Evolutionary conservation across 331 rosid species (phyloP).

Genomic region (Rhamnella rubrinervis): DNA sequence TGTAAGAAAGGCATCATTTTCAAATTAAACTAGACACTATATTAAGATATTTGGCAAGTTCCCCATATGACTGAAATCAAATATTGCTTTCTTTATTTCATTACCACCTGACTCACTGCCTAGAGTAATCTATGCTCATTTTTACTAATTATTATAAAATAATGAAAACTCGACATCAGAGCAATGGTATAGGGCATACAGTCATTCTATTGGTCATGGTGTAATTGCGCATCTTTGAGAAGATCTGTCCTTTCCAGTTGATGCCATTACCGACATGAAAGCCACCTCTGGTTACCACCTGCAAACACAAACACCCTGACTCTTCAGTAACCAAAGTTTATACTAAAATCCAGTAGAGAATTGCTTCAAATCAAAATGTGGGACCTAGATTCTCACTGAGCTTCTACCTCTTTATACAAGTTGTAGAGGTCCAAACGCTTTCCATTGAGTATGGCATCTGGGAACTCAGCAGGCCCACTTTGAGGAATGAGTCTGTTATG

Average conservation of each 20-base stretch:
- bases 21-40: too few relatives aligned
- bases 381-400: neutral
- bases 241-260: slow-evolving; percentile 99
- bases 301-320: slow-evolving; percentile 23
- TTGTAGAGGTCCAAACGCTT: slow-evolving; percentile 97
- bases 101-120: neutral
- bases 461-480: slow-evolving; percentile 89
- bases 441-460: slow-evolving; percentile 98
- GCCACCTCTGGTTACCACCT: slow-evolving; percentile 99
- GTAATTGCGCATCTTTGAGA: slow-evolving; percentile 97
- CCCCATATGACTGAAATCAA: too few relatives aligned
- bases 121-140: neutral
- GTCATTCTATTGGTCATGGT: slow-evolving; percentile 99
- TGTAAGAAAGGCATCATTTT: too few relatives aligned
- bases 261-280: slow-evolving; percentile 99
- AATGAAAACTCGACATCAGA: neutral
- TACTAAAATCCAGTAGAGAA: neutral
- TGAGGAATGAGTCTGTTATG: slow-evolving; percentile 90
- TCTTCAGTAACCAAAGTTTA: slow-evolving; percentile 19
- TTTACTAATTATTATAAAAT: neutral
- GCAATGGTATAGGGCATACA: slow-evolving; percentile 46
- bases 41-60: too few relatives aligned
- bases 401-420: slow-evolving; percentile 87
- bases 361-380: slow-evolving; percentile 8
- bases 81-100: neutral